phyloP scores from a whole-genome alignment of 129 eudicot genomes.

The Chrysanthemum lavandulifolium region DNA sequence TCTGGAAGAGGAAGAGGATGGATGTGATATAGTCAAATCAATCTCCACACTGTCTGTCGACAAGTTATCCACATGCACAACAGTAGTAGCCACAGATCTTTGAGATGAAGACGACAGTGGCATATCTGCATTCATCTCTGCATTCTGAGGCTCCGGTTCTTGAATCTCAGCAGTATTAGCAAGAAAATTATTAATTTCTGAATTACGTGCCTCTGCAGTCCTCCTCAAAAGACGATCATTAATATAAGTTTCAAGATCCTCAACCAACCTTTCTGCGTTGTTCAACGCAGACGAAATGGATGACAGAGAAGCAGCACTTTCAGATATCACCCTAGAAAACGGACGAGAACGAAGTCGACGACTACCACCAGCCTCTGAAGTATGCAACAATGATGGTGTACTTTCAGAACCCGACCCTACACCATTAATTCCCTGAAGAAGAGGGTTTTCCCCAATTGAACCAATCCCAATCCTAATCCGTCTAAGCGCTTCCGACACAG shows the following conservation, averaged over 20 bases:
- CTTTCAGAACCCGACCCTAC: slow-evolving; percentile 23
- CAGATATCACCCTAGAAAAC: slow-evolving; percentile 63
- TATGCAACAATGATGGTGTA: slow-evolving; percentile 20
- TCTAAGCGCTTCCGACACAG: slow-evolving; percentile 78
- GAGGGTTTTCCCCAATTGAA: slow-evolving; percentile 36
- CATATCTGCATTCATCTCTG: slow-evolving; percentile 32
- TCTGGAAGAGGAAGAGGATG: slow-evolving; percentile 45
- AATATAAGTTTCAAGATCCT: slow-evolving; percentile 58
- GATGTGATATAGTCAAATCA: slow-evolving; percentile 34
- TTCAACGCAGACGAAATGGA: slow-evolving; percentile 64
- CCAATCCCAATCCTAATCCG: slow-evolving; percentile 71
- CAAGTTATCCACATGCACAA: slow-evolving; percentile 35
- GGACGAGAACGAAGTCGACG: slow-evolving; percentile 55
- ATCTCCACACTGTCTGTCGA: slow-evolving; percentile 30
- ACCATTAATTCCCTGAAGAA: slow-evolving; percentile 32
- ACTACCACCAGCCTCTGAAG: slow-evolving; percentile 38
- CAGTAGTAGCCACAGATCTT: slow-evolving; percentile 38
- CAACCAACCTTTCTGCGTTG: slow-evolving; percentile 69
- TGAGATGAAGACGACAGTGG: slow-evolving; percentile 41
- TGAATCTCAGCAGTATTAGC: slow-evolving; percentile 27
- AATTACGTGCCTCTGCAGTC: slow-evolving; percentile 30
- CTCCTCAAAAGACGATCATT: slow-evolving; percentile 47
- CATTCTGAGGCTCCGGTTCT: slow-evolving; percentile 38
- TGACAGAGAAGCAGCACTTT: slow-evolving; percentile 81
- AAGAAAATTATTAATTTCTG: slow-evolving; percentile 28